phyloP scores from a whole-genome alignment of 257 asterid species.

The Anisodus tanguticus region DNA sequence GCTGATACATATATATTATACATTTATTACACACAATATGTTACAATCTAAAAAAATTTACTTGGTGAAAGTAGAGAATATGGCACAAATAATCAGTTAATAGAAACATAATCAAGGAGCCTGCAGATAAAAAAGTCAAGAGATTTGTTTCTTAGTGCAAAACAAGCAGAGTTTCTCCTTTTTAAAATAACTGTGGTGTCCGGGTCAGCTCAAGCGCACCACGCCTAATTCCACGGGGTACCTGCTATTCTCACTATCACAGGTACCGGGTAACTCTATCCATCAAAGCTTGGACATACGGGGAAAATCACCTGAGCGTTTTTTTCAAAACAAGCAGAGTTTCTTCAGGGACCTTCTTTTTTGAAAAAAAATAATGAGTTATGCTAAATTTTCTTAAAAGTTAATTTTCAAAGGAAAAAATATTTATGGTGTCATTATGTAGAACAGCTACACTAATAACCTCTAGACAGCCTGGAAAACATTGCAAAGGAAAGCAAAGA shows the following conservation, averaged over 20 bases:
- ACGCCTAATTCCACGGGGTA: background rate
- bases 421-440: background rate
- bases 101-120: background rate
- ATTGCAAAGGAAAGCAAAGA: background rate
- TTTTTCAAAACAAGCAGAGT: background rate
- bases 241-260: background rate
- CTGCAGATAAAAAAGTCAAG: background rate
- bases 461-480: conserved; percentile 15
- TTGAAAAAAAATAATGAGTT: background rate
- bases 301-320: background rate
- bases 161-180: background rate
- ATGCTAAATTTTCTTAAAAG: background rate
- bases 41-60: background rate
- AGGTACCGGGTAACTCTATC: background rate
- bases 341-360: background rate
- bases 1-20: background rate
- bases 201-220: background rate
- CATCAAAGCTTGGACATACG: background rate
- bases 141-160: background rate
- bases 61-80: conserved; percentile 16
- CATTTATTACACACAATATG: background rate
- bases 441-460: background rate
- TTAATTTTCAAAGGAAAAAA: background rate
- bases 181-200: background rate
- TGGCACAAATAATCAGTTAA: conserved; percentile 9